phyloP scores from a whole-genome alignment of 2,329 filamentous ascomycete genomes.

The Xylariaceae sp. region DNA sequence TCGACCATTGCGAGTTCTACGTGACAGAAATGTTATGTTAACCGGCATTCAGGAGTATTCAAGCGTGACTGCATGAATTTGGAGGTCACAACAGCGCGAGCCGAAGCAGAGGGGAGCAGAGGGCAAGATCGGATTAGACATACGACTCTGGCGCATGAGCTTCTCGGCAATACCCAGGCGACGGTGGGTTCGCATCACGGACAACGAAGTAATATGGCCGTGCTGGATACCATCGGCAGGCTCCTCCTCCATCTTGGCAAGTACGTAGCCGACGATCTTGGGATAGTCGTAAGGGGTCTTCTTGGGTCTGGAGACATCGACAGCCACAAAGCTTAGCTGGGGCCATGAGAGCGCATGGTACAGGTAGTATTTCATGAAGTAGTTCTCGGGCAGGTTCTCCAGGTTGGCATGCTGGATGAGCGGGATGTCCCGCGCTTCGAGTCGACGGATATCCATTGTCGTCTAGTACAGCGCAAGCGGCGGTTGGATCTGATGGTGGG shows the following conservation, averaged over 20 bases:
- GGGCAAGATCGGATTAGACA: constrained; percentile 34
- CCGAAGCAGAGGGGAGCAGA: neutral
- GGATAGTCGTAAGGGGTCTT: constrained; percentile 82
- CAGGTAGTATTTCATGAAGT: constrained; percentile 99
- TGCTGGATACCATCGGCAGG: constrained; percentile 84
- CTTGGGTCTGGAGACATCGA: constrained; percentile 77
- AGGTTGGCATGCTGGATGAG: constrained; percentile 98
- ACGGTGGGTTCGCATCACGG: constrained; percentile 93
- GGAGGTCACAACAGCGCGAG: neutral
- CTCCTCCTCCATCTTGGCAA: constrained; percentile 99
- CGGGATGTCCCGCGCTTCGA: constrained; percentile 77
- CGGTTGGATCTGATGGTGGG: neutral
- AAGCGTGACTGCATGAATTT: neutral
- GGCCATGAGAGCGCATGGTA: constrained; percentile 99
- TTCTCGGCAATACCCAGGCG: constrained; percentile 91
- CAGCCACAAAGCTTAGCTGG: constrained; percentile 91
- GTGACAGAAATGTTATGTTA: constrained; percentile 1
- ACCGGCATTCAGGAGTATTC: neutral
- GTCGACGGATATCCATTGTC: constrained; percentile 81
- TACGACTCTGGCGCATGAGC: constrained; percentile 93
- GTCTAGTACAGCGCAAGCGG: neutral
- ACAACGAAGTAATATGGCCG: constrained; percentile 92
- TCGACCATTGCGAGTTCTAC: constrained; percentile 94
- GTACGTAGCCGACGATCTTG: constrained; percentile 97
- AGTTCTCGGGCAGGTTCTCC: constrained; percentile 98